Evolutionary conservation across 2,329 filamentous ascomycete species (phyloP).

Genomic region (Aphanoascus verrucosus): DNA sequence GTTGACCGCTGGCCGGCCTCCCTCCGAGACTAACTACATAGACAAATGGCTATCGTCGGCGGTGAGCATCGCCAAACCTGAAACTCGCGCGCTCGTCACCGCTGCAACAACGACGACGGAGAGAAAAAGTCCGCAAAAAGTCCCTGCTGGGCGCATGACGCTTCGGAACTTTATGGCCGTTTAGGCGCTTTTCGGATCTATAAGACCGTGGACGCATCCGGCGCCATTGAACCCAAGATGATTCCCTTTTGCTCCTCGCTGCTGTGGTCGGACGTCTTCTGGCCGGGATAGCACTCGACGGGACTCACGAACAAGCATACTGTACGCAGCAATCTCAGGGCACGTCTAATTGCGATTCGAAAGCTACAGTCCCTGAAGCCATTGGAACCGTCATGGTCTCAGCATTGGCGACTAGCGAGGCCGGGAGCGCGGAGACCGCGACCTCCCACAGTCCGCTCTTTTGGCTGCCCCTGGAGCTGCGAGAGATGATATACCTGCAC

Average conservation of each 20-base stretch:
- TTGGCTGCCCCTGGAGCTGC: conserved; percentile 6
- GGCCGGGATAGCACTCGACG: background rate
- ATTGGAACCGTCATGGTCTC: background rate
- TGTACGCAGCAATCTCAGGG: too few relatives aligned
- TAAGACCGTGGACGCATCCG: background rate
- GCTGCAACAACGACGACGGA: background rate
- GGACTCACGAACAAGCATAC: too few relatives aligned
- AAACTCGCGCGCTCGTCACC: background rate
- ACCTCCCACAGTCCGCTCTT: conserved; percentile 4
- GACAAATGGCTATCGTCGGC: background rate
- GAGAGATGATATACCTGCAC: conserved; percentile 8
- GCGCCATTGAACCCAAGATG: background rate
- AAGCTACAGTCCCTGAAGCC: too few relatives aligned
- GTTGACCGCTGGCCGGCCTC: background rate
- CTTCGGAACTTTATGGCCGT: too few relatives aligned
- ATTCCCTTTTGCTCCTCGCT: background rate
- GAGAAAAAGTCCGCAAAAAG: background rate
- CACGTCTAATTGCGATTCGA: too few relatives aligned
- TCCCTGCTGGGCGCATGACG: too few relatives aligned
- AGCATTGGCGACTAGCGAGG: background rate
- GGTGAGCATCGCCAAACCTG: background rate
- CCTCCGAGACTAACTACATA: background rate
- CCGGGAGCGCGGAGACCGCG: background rate
- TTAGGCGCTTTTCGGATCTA: background rate
- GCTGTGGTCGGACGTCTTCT: background rate